These are phyloP conservation scores for Pneumocystis wakefieldiae DNA, from an alignment of 1,139 yeast species.

Conservation along the genomic window DNA sequence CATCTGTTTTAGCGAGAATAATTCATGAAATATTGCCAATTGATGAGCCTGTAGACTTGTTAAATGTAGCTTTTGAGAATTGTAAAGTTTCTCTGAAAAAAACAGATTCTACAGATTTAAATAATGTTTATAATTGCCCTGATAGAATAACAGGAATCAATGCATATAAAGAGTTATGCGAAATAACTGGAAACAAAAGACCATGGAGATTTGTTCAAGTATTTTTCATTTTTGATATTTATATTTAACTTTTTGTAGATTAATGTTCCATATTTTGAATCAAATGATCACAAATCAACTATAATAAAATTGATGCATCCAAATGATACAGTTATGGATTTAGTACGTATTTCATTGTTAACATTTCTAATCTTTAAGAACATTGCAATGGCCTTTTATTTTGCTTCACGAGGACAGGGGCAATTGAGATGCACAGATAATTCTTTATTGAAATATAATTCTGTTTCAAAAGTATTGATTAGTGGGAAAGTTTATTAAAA, in stretches of 20 bases:
- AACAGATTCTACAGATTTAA: slow-evolving; percentile 7
- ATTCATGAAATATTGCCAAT: slow-evolving; percentile 23
- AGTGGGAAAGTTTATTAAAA: slow-evolving; percentile 20
- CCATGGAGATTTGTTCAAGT: background rate
- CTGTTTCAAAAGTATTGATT: slow-evolving; percentile 14
- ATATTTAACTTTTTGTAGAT: slow-evolving; percentile 40
- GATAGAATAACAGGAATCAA: slow-evolving; percentile 59
- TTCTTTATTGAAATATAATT: background rate
- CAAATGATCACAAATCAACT: slow-evolving; percentile 35
- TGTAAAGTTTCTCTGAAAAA: slow-evolving; percentile 30
- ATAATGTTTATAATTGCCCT: slow-evolving; percentile 46
- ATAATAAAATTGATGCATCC: slow-evolving; percentile 67
- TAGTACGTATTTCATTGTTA: slow-evolving; percentile 31
- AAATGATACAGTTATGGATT: slow-evolving; percentile 80
- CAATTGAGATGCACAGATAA: slow-evolving; percentile 4
- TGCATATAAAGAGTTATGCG: slow-evolving; percentile 34
- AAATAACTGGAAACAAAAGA: background rate
- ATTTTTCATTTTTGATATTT: slow-evolving; percentile 10
- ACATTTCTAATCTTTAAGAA: background rate
- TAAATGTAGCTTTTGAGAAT: slow-evolving; percentile 90
- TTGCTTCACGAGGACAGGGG: slow-evolving; percentile 56
- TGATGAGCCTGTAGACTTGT: slow-evolving; percentile 40
- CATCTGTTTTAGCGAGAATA: slow-evolving; percentile 54
- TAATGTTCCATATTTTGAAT: slow-evolving; percentile 55
- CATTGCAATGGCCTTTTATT: slow-evolving; percentile 86